Evolutionary conservation across 176 grass and related monocot species (phyloP), one percentile per base, ranked within the genome.

Genomic region (Pontederia crassipes): DNA sequence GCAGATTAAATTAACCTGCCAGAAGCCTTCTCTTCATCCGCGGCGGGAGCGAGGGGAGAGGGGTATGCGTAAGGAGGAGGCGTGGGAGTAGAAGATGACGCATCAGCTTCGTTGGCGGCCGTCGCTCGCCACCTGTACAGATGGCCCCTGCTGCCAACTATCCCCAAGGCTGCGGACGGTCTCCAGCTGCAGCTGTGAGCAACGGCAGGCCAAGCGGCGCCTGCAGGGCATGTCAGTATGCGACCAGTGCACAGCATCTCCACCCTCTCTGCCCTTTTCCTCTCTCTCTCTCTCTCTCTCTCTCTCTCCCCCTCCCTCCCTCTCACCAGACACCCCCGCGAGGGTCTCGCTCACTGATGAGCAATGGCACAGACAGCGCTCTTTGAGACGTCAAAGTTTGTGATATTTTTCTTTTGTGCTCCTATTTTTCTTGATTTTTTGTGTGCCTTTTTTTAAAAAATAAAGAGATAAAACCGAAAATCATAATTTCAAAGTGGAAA

Each of bases 361-460:
- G n/a, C n/a, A n/a, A n/a, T n/a, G n/a, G n/a, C 75, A 98, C 92
- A 88, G 88, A 98, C 71, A 98, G 93, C 66, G 92, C 93, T 77
- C n/a, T n/a, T n/a, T n/a, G n/a, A n/a, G n/a, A n/a, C n/a, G n/a
- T n/a, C n/a, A n/a, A n/a, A n/a, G n/a, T n/a, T n/a, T n/a, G n/a
- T n/a, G n/a, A n/a, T n/a, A n/a, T n/a, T n/a, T n/a, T n/a, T n/a
- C n/a, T n/a, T n/a, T n/a, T n/a, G n/a, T n/a, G n/a, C n/a, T n/a
- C n/a, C n/a, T n/a, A n/a, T n/a, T n/a, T n/a, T n/a, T n/a, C n/a
- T n/a, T n/a, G n/a, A n/a, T n/a, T n/a, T n/a, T n/a, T n/a, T n/a
- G n/a, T n/a, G n/a, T n/a, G n/a, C n/a, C n/a, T n/a, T n/a, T n/a
- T n/a, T n/a, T n/a, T n/a, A n/a, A n/a, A n/a, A n/a, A n/a, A n/a